Conservation (phyloP, 495 filamentous ascomycete genomes). For the Hypomontagnella submonticulosa region DNA sequence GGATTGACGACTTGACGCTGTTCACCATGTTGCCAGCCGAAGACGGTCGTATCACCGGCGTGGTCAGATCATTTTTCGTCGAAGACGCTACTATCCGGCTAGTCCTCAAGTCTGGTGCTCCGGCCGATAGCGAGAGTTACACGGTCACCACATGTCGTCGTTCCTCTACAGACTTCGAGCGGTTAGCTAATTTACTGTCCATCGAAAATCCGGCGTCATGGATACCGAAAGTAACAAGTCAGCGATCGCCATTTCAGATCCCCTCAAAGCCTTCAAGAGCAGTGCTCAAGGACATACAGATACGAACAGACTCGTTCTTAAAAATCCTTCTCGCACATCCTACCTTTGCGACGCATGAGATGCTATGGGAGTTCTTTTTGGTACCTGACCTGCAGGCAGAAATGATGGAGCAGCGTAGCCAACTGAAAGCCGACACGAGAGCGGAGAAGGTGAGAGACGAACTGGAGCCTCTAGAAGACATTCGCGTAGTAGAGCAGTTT, state of each 20-base stretch:
- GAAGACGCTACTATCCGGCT: conserved; percentile 95
- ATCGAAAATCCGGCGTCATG: conserved; percentile 96
- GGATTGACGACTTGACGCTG: conserved; percentile 91
- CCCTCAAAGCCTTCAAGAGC: conserved; percentile 90
- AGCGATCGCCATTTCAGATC: conserved; percentile 90
- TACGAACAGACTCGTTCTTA: conserved; percentile 86
- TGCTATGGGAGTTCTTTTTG: conserved; percentile 99
- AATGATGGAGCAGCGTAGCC: conserved; percentile 88
- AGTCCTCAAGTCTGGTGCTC: conserved; percentile 92
- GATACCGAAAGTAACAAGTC: conserved; percentile 81
- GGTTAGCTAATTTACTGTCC: conserved; percentile 84
- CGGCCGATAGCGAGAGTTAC: conserved; percentile 71
- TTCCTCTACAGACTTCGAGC: conserved; percentile 92
- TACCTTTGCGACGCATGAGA: conserved; percentile 95
- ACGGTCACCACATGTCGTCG: conserved; percentile 94
- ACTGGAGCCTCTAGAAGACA: conserved; percentile 82
- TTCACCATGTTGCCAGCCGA: conserved; percentile 76
- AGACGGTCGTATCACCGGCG: conserved; percentile 87
- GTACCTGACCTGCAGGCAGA: conserved; percentile 92
- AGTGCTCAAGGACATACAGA: conserved; percentile 86
- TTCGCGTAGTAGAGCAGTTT: conserved; percentile 93
- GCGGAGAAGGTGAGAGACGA: conserved; percentile 89
- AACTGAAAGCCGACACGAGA: conserved; percentile 83
- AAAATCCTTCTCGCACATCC: conserved; percentile 87
- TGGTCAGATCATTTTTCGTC: conserved; percentile 97